Base-by-base conservation (phyloP, 2,329 filamentous ascomycete species). In the Paecilomyces sp. region DNA sequence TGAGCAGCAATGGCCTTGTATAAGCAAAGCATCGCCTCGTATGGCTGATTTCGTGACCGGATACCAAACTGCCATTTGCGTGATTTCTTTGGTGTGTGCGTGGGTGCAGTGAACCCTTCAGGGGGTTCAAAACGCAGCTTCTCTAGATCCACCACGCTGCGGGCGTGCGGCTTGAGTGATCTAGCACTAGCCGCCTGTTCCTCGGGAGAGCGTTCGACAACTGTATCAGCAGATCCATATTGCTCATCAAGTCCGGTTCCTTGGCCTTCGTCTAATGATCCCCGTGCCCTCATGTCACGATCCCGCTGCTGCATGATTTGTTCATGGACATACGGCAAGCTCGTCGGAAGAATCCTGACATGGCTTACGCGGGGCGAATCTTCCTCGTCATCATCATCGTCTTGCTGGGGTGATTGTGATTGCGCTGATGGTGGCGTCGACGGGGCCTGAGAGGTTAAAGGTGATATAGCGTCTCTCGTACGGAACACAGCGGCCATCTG, bases 1-100 rank as follows among this genome's bases (percentile, higher is more conserved):
- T 97, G 87, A 65, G 92, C 92, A 62, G 87, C 82, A 52, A 99
- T 80, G 0, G 94, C 92, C 73, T 93, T 92, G 80, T 97, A 97
- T 59, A 99, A 94, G 69, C 93, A 97, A 28, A 96, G 80, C 74
- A 99, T 89, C 0, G 94, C 94, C 74, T 99, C 94, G 68, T 92
- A 91, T 0, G 94, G 94, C 59, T 91, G 89, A 70, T 97, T 99
- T 55, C 94, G 87, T 54, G 91, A 96, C 41, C 94, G 86, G 62
- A 99, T 99, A 59, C 94, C 94, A 72, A 99, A 99, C 73, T 99
- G 94, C 94, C 94, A 99, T 65, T 93, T 91, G 15, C 92, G 90
- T 1, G 89, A 89, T 58, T 66, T 70, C 70, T 90, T 92, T 4
- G 82, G 77, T 73, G 75, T 75, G 54, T 74, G 68, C 7, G 72